Evolutionary conservation across 129 eudicot genomes (phyloP), one percentile per base, ranked within the genome.

Genomic region (Ambrosia artemisiifolia): DNA sequence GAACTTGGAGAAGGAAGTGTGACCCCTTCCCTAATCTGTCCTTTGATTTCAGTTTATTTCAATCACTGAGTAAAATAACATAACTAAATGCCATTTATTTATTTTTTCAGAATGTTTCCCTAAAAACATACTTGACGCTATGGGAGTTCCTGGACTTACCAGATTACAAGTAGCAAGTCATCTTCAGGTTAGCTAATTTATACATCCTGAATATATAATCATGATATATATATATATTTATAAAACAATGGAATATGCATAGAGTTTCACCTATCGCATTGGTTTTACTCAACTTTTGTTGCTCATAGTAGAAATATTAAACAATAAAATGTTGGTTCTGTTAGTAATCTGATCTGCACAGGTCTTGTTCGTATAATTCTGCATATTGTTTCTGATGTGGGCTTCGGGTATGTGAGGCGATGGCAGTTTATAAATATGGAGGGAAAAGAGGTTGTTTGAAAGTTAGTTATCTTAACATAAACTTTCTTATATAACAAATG

Each of bases 121-220:
- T 3, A 78, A 62, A n/a, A 62, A 44, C 19, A 77, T 82, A 53
- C 70, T 61, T 6, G 77, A 67, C 13, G 42, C 66, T 38, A 77
- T 82, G 82, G 47, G 66, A 32, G 82, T 82, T 14, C 80, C 82
- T 7, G 86, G 86, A 11, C 69, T 82, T 42, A 82, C 82, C 19
- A 77, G 79, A 64, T 60, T 68, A 67, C 86, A 82, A 54, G 79
- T 82, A 18, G 82, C 83, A 18, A 74, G 80, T 67, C 86, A 78
- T 70, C 71, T 82, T 28, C 86, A 82, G 86, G 86, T 82, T 73
- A 28, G 65, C 14, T 5, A 2, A 1, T 9, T 40, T 40, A 40
- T 40, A 40, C 2, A 6, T 40, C 44, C 2, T 7, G 44, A 40
- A 40, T 6, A 40, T 40, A 40, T 40, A 40, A 38, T 38, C 43